Base-by-base conservation (phyloP, 2,329 filamentous ascomycete genomes). In the Stemphylium beticola region DNA sequence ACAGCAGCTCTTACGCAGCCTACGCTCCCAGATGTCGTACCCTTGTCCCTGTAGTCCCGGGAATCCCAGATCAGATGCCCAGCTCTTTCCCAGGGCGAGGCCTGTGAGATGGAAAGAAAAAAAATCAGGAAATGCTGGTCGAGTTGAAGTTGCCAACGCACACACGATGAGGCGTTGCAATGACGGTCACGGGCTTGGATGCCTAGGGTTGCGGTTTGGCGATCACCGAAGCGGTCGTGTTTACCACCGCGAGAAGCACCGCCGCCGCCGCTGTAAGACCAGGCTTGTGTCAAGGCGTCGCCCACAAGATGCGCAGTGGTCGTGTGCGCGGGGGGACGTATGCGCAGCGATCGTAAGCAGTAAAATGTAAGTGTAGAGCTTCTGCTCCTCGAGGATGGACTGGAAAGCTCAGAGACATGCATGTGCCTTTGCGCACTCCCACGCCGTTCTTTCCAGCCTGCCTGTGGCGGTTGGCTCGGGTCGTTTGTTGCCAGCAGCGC, bases 391-490 rank as follows among this genome's bases (percentile, higher is more conserved):
- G 45, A 38, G 38, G 40, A 34, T 8, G 44, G 54, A 57, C 54
- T 57, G 49, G 49, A 53, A 14, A 24, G 49, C 52, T 40, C 49
- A 53, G 43, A 40, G 49, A 42, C 49, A 43, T 43, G 41, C 40
- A 45, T 41, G 47, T 36, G 33, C 22, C 47, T 36, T 41, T 52
- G 49, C 42, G 49, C 47, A 34, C 29, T 17, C 32, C 47, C 41
- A 29, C 36, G 52, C 47, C 52, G 29, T 48, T 45, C 29, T 36
- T 38, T 39, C 34, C 49, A 57, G 50, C 55, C 43, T 51, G 50
- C 55, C 43, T 51, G 38, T 49, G 45, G 46, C 54, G 49, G 53
- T 57, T 57, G 49, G 45, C 44, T 49, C 45, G 57, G 44, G 37
- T 34, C 58, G 31, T 50, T 55, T 46, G 33, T 39, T 51, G 46